These are phyloP conservation scores for Aspergillus bridgeri DNA, from an alignment of 495 filamentous ascomycete species.

Conservation along the genomic window DNA sequence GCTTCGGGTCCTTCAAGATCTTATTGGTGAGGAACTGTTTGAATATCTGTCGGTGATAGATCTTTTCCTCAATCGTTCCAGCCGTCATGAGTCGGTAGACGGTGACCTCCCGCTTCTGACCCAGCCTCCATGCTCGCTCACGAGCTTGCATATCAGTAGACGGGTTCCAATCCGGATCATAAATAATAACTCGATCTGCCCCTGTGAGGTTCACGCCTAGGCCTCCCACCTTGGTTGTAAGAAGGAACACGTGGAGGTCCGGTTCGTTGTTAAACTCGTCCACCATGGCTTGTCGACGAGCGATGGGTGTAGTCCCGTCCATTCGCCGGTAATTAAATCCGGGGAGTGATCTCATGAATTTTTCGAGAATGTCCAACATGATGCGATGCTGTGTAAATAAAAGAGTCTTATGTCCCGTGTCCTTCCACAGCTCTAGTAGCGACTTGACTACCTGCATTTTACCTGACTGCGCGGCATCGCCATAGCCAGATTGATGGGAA, in stretches of 20 bases:
- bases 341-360: slow-evolving; percentile 61
- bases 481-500: slow-evolving; percentile 64
- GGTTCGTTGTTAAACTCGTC: slow-evolving; percentile 86
- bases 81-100: slow-evolving; percentile 97
- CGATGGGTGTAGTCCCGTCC: slow-evolving; percentile 87
- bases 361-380: slow-evolving; percentile 90
- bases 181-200: slow-evolving; percentile 94
- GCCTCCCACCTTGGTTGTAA: slow-evolving; percentile 93
- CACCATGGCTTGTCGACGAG: slow-evolving; percentile 75
- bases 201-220: slow-evolving; percentile 92
- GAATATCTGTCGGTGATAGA: slow-evolving; percentile 96
- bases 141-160: slow-evolving; percentile 90
- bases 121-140: slow-evolving; percentile 94
- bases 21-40: slow-evolving; percentile 96
- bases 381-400: slow-evolving; percentile 88
- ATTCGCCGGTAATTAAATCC: slow-evolving; percentile 81
- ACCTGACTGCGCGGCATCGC: slow-evolving; percentile 69
- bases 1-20: slow-evolving; percentile 86
- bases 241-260: slow-evolving; percentile 78
- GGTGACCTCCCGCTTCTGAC: slow-evolving; percentile 88
- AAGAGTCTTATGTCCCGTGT: slow-evolving; percentile 82
- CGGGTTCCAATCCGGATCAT: slow-evolving; percentile 97
- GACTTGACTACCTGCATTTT: slow-evolving; percentile 93
- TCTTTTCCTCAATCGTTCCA: slow-evolving; percentile 97
- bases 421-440: slow-evolving; percentile 80